Evolutionary conservation across 345 rosid species (phyloP).

Genomic region (Durio zibethinus): DNA sequence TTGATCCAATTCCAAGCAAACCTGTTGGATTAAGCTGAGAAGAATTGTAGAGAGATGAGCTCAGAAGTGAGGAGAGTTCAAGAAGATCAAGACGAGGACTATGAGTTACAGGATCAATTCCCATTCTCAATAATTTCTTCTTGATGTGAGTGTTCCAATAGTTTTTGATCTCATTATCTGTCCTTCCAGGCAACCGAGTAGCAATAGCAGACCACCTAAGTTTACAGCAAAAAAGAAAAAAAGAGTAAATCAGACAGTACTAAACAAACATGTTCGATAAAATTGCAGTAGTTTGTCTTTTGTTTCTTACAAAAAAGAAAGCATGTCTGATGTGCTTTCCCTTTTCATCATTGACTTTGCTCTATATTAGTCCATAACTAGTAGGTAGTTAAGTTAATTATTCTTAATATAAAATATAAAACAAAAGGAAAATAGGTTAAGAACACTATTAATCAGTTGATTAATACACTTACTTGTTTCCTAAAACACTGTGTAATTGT

Average conservation of each 20-base stretch:
- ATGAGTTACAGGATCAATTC: constrained; percentile 83
- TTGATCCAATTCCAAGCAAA: constrained; percentile 30
- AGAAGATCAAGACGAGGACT: constrained; percentile 63
- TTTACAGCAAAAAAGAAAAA: neutral
- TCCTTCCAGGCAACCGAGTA: constrained; percentile 73
- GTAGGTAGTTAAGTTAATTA: neutral
- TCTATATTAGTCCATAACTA: neutral
- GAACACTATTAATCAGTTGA: neutral
- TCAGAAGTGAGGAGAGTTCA: constrained; percentile 37
- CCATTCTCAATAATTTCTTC: constrained; percentile 66
- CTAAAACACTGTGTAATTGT: constrained; percentile 63
- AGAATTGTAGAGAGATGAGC: constrained; percentile 31
- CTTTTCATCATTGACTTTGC: neutral
- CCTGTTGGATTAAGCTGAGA: constrained; percentile 30
- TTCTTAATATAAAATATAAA: no score
- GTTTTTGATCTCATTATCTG: constrained; percentile 86
- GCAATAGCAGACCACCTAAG: constrained; percentile 90
- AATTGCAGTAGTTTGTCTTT: no score
- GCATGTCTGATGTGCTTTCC: neutral
- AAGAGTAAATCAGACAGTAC: neutral
- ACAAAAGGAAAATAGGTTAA: neutral
- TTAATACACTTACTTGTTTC: constrained; percentile 56
- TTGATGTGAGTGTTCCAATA: constrained; percentile 88
- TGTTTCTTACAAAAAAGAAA: neutral
- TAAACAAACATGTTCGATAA: neutral